Evolutionary conservation across 2,329 filamentous ascomycete genomes (phyloP).

Genomic region (Fusarium albosuccineum): DNA sequence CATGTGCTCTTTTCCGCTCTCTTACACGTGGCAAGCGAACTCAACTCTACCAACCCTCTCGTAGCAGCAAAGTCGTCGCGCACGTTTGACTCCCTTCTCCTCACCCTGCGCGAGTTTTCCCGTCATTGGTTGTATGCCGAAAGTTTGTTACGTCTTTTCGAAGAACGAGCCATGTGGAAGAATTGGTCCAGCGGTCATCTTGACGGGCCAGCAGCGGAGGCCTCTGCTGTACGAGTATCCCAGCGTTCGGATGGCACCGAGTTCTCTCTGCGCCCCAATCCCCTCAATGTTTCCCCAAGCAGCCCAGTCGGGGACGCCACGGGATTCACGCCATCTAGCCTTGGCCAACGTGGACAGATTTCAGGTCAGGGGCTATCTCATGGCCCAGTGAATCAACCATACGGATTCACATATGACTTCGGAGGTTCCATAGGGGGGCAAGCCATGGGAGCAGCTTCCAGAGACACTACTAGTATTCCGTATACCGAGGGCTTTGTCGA

Average conservation of each 20-base stretch:
- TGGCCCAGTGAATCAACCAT: constrained; percentile 13
- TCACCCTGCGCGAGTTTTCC: constrained; percentile 46
- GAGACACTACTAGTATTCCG: constrained; percentile 16
- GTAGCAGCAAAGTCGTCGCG: constrained; percentile 48
- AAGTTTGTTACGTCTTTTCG: constrained; percentile 49
- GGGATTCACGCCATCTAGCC: constrained; percentile 20
- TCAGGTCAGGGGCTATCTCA: constrained; percentile 17
- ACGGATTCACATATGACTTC: constrained; percentile 34
- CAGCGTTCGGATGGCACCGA: constrained; percentile 14
- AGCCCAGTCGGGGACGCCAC: constrained; percentile 13
- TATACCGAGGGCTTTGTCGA: constrained; percentile 35
- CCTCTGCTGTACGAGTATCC: background rate
- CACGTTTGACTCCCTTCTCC: constrained; percentile 47
- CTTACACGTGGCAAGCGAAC: constrained; percentile 46
- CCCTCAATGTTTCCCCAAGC: constrained; percentile 11
- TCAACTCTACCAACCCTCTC: constrained; percentile 48
- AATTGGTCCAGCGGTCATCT: constrained; percentile 12
- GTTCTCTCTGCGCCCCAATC: constrained; percentile 40
- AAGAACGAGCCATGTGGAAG: constrained; percentile 40
- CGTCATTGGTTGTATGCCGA: constrained; percentile 50
- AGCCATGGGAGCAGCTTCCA: constrained; percentile 3
- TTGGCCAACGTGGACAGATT: constrained; percentile 7
- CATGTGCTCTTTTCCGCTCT: constrained; percentile 50
- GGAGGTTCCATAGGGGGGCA: constrained; percentile 14
- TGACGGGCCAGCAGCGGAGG: constrained; percentile 14